Evolutionary conservation across 306 rosid genomes (phyloP).

Genomic region (Styphnolobium japonicum): DNA sequence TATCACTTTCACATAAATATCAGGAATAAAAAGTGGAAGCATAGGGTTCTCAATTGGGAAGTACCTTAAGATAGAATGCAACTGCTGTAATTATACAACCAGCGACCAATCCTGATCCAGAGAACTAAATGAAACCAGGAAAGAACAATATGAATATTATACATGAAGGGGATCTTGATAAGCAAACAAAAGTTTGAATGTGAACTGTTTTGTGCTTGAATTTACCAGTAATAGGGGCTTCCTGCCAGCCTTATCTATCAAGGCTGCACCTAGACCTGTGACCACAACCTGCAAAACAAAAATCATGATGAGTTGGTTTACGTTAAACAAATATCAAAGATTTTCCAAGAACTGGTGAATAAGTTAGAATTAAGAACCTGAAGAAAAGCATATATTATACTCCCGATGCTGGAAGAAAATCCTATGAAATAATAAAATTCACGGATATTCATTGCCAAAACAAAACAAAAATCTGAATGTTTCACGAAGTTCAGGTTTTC

Average conservation of each 20-base stretch:
- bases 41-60: neutral
- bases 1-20: constrained; percentile 7
- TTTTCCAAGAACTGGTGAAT: neutral
- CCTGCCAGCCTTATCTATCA: constrained; percentile 75
- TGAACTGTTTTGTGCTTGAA: neutral
- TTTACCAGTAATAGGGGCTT: constrained; percentile 82
- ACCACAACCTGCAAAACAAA: constrained; percentile 53
- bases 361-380: constrained; percentile 54
- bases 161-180: neutral
- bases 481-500: neutral
- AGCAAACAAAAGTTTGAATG: constrained; percentile 1
- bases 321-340: neutral
- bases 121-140: constrained; percentile 50
- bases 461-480: neutral
- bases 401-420: constrained; percentile 58
- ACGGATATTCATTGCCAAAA: neutral
- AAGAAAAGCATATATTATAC: constrained; percentile 59
- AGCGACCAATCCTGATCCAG: constrained; percentile 66
- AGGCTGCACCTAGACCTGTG: constrained; percentile 58
- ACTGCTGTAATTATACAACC: constrained; percentile 62
- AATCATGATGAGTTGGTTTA: neutral
- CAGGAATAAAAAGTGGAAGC: neutral
- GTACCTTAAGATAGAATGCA: constrained; percentile 81
- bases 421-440: constrained; percentile 42
- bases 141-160: constrained; percentile 5